phyloP scores from a whole-genome alignment of 108 stramenopile genomes.

The Hondaea fermentalgiana region DNA sequence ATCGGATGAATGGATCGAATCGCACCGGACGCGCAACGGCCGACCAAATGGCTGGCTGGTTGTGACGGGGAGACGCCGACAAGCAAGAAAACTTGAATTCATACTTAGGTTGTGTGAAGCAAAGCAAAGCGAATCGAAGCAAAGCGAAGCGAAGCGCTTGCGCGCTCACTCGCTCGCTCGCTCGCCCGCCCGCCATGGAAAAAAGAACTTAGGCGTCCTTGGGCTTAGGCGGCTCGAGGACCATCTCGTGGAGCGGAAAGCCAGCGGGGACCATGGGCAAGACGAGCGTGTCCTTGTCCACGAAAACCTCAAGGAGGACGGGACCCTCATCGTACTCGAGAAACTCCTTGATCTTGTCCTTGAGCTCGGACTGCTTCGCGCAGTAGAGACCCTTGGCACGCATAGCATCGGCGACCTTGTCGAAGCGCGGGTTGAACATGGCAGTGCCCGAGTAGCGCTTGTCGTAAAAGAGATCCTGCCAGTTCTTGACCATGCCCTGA shows the following conservation, averaged over 20 bases:
- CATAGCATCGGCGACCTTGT: conserved; percentile 63
- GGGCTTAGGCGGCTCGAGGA: neutral
- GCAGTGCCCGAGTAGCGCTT: conserved; percentile 70
- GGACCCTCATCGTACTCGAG: conserved; percentile 53
- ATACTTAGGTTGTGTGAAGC: too few species aligned
- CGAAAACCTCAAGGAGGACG: neutral
- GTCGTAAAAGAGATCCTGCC: conserved; percentile 81
- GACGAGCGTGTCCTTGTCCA: neutral
- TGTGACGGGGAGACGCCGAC: too few species aligned
- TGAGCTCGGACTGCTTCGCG: conserved; percentile 63
- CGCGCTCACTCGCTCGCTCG: too few species aligned
- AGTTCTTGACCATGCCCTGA: conserved; percentile 89
- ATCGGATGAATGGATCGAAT: too few species aligned
- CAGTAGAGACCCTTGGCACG: conserved; percentile 66
- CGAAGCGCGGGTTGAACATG: conserved; percentile 69
- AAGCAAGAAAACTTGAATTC: too few species aligned
- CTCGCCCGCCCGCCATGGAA: too few species aligned
- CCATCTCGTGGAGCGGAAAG: neutral
- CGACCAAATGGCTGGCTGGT: too few species aligned
- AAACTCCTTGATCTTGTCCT: conserved; percentile 69
- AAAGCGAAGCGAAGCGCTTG: too few species aligned
- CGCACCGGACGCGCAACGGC: too few species aligned
- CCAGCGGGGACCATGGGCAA: neutral
- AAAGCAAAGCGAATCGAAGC: too few species aligned
- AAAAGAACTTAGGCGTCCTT: too few species aligned